Percentiles rank a stretch among this genome's conserved stretches.
phyloP scores from a whole-genome alignment of 2,329 filamentous ascomycete species.

The Colletotrichum cuscutae region DNA sequence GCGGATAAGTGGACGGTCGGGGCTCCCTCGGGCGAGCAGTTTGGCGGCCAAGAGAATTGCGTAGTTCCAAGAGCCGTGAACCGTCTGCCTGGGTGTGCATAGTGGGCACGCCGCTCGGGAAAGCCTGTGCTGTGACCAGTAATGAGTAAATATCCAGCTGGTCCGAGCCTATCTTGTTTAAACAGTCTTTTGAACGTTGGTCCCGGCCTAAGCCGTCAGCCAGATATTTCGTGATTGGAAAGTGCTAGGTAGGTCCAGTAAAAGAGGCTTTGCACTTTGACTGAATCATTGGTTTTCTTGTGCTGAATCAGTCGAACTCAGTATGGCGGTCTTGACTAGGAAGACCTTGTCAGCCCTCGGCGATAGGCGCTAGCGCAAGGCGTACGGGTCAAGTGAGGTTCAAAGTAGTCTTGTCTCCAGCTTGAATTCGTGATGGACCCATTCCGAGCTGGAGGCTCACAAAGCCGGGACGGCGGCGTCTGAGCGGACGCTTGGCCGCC shows the following conservation, averaged over 20 bases:
- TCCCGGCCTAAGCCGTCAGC: not conserved
- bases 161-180: not conserved
- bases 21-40: not conserved
- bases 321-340: not conserved
- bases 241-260: not conserved
- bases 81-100: constrained; percentile 6
- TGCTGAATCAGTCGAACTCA: not conserved
- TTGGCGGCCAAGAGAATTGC: not conserved
- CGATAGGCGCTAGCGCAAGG: constrained; percentile 12
- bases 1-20: not conserved
- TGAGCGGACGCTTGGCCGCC: constrained; percentile 12
- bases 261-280: not conserved
- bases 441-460: constrained; percentile 28
- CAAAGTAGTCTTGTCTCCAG: not conserved
- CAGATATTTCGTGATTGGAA: not conserved
- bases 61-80: not conserved
- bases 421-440: constrained; percentile 6
- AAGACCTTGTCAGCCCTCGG: constrained; percentile 7
- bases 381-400: not conserved
- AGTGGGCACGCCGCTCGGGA: constrained; percentile 14
- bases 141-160: not conserved
- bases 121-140: not conserved
- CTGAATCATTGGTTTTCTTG: not conserved
- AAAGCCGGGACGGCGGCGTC: constrained; percentile 13
- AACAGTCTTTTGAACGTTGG: not conserved